Conservation (phyloP, 78 protist genomes). For the Cavenderia fasciculata region DNA sequence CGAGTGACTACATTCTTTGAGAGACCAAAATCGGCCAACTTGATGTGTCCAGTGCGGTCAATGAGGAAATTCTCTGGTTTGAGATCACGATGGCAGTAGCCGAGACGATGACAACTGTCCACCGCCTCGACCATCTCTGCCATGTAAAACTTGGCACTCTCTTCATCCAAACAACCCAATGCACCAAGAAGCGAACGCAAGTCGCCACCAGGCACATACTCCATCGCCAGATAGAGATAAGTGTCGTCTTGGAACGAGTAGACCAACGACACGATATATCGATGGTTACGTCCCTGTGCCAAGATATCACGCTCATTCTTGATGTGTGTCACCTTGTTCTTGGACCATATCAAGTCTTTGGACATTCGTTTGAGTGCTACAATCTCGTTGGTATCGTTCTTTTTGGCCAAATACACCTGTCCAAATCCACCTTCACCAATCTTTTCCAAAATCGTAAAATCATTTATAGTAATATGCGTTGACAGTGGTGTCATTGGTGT, state of each 20-base stretch:
- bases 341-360: conserved; percentile 75
- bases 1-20: conserved; percentile 81
- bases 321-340: conserved; percentile 63
- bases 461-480: conserved; percentile 29
- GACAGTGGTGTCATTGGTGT: background rate
- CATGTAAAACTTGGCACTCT: conserved; percentile 84
- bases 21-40: conserved; percentile 95
- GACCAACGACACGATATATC: conserved; percentile 68
- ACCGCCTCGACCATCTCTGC: conserved; percentile 89
- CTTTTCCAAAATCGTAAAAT: conserved; percentile 64
- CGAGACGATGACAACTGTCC: conserved; percentile 82
- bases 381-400: conserved; percentile 74
- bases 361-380: conserved; percentile 89
- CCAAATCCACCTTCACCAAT: conserved; percentile 88
- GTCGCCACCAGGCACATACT: conserved; percentile 93
- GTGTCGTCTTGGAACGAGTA: conserved; percentile 86
- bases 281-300: conserved; percentile 46
- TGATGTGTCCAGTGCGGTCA: conserved; percentile 87
- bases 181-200: conserved; percentile 76
- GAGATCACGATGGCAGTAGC: conserved; percentile 91
- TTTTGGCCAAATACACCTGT: conserved; percentile 81
- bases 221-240: conserved; percentile 86
- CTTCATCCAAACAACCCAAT: conserved; percentile 70
- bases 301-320: conserved; percentile 78
- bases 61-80: conserved; percentile 96